phyloP scores from a whole-genome alignment of 306 rosid species.

The Dalbergia cultrata region DNA sequence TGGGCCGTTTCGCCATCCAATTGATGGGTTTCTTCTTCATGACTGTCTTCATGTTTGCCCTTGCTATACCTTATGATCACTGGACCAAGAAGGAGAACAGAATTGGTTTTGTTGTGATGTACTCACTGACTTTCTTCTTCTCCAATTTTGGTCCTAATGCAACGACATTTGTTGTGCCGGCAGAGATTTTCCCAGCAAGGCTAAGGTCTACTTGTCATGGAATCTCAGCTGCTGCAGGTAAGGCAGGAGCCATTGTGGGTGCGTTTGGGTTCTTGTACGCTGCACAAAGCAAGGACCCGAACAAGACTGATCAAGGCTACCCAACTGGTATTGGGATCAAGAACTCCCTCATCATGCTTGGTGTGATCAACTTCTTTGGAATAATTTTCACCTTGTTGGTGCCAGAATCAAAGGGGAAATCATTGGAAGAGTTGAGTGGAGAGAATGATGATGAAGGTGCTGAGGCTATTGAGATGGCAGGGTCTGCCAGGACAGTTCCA shows the following conservation, averaged over 20 bases:
- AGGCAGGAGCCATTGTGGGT: slow-evolving; percentile 92
- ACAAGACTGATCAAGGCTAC: slow-evolving; percentile 64
- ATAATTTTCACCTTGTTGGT: slow-evolving; percentile 72
- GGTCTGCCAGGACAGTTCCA: slow-evolving; percentile 55
- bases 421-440: slow-evolving; percentile 88
- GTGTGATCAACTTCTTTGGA: slow-evolving; percentile 74
- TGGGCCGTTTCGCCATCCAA: slow-evolving; percentile 87
- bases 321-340: slow-evolving; percentile 82
- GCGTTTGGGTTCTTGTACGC: slow-evolving; percentile 94
- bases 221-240: slow-evolving; percentile 88
- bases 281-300: slow-evolving; percentile 59
- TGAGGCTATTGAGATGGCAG: slow-evolving; percentile 23
- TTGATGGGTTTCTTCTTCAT: slow-evolving; percentile 91
- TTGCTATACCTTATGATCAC: slow-evolving; percentile 87
- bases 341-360: slow-evolving; percentile 75
- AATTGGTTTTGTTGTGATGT: slow-evolving; percentile 74
- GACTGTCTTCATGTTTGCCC: slow-evolving; percentile 93
- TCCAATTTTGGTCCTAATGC: slow-evolving; percentile 94
- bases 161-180: slow-evolving; percentile 88
- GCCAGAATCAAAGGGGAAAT: slow-evolving; percentile 88
- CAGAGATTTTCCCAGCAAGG: slow-evolving; percentile 93
- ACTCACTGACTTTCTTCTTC: slow-evolving; percentile 84
- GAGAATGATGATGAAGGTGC: slow-evolving; percentile 60
- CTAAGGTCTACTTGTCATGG: slow-evolving; percentile 93
- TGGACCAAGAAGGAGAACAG: slow-evolving; percentile 65